Percentiles rank a stretch among this genome's conserved stretches.
Evolutionary conservation across 805 yeast genomes (phyloP).

Genomic region (Spathaspora sp.): DNA sequence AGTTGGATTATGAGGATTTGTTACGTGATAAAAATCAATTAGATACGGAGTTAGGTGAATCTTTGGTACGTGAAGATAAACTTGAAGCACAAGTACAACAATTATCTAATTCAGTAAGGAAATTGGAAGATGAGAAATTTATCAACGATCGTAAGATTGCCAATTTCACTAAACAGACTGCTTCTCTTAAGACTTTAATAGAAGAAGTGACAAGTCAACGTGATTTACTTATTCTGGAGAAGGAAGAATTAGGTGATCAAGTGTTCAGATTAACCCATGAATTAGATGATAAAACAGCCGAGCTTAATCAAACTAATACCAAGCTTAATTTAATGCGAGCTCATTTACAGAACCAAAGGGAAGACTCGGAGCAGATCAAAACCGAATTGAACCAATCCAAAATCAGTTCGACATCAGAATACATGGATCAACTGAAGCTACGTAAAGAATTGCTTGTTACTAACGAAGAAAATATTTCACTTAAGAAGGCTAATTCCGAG

Average conservation of each 20-base stretch:
- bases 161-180: constrained; percentile 46
- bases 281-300: constrained; percentile 20
- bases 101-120: constrained; percentile 23
- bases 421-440: constrained; percentile 30
- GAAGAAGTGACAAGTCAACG: constrained; percentile 62
- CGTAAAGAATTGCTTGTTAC: constrained; percentile 53
- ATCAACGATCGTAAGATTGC: constrained; percentile 33
- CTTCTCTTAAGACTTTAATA: constrained; percentile 53
- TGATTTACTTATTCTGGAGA: constrained; percentile 48
- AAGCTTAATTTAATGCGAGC: constrained; percentile 28
- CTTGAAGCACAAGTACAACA: constrained; percentile 28
- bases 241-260: constrained; percentile 28
- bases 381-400: constrained; percentile 33
- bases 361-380: constrained; percentile 28
- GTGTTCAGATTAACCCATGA: constrained; percentile 21
- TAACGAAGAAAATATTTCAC: constrained; percentile 63
- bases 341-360: constrained; percentile 31
- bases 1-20: constrained; percentile 53
- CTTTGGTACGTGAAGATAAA: constrained; percentile 41
- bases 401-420: constrained; percentile 23
- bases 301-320: constrained; percentile 22
- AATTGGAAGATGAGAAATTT: constrained; percentile 31
- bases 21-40: constrained; percentile 20
- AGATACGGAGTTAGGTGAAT: constrained; percentile 27
- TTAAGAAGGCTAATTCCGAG: constrained; percentile 53